phyloP scores from a whole-genome alignment of 1,284 basidiomycete species.

The Cutaneotrichosporon dermatis region DNA sequence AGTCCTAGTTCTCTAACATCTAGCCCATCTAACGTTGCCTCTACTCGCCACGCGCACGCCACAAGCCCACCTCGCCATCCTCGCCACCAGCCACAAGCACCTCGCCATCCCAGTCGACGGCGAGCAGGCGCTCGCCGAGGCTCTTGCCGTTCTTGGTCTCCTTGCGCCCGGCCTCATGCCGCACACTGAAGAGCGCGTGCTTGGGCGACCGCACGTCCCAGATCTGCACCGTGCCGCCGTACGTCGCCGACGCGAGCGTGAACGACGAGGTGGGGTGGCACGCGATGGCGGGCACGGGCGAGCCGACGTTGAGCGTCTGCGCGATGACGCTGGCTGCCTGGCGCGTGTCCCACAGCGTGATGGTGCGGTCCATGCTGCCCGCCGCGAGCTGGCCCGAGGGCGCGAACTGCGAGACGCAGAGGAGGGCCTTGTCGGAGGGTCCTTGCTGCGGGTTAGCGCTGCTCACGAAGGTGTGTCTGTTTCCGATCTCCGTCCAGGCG shows the following conservation, averaged over 20 bases:
- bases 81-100: conserved; percentile 77
- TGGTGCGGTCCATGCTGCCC: conserved; percentile 52
- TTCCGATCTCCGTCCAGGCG: no score
- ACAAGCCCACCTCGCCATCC: conserved; percentile 69
- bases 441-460: conserved; percentile 37
- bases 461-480: not conserved
- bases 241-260: conserved; percentile 73
- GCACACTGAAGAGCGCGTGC: conserved; percentile 57
- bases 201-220: conserved; percentile 72
- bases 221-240: conserved; percentile 73
- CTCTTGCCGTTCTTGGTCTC: conserved; percentile 56
- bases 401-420: conserved; percentile 50
- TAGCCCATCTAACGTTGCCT: no score
- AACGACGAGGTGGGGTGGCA: conserved; percentile 58
- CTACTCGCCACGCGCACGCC: conserved; percentile 56
- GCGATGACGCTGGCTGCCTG: conserved; percentile 52
- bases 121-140: conserved; percentile 52
- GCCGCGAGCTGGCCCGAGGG: conserved; percentile 49
- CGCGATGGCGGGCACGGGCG: conserved; percentile 68
- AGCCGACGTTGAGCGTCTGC: conserved; percentile 56
- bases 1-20: no score
- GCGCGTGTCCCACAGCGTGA: conserved; percentile 53
- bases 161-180: conserved; percentile 13
- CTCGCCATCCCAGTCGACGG: conserved; percentile 71
- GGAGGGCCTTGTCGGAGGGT: conserved; percentile 49